Evolutionary conservation across 371 early-diverging fungal genomes (phyloP).

Genomic region (Zancudomyces culisetae): DNA sequence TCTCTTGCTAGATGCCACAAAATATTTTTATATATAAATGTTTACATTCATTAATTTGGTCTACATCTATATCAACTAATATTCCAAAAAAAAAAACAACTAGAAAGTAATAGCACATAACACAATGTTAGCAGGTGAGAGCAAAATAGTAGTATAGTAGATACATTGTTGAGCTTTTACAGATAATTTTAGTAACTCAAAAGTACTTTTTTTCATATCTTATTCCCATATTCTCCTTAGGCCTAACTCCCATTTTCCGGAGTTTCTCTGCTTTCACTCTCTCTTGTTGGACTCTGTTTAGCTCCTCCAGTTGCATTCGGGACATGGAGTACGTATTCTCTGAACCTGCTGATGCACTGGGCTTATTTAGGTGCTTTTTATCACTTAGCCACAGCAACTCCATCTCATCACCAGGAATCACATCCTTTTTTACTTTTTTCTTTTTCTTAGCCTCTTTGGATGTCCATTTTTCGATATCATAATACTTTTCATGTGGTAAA

Average conservation of each 20-base stretch:
- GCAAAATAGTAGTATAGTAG: too few relatives aligned
- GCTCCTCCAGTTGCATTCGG: background rate
- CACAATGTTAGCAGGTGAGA: too few relatives aligned
- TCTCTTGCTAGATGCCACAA: too few relatives aligned
- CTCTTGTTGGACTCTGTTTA: constrained; percentile 2
- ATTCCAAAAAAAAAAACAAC: too few relatives aligned
- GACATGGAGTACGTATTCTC: background rate
- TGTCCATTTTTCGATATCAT: constrained; percentile 1
- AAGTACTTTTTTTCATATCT: background rate
- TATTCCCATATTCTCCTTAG: constrained; percentile 2
- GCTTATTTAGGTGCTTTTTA: background rate
- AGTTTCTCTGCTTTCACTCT: constrained; percentile 2
- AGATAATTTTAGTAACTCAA: too few relatives aligned
- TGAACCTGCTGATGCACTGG: background rate
- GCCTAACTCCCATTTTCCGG: constrained; percentile 2
- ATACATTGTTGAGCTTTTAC: too few relatives aligned
- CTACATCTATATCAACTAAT: too few relatives aligned
- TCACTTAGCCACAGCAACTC: background rate
- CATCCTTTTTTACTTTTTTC: background rate
- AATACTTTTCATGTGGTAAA: constrained; percentile 4
- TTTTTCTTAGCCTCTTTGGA: constrained; percentile 1
- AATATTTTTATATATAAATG: too few relatives aligned
- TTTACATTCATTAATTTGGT: too few relatives aligned
- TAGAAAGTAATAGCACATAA: too few relatives aligned
- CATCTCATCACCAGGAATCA: background rate